Base-by-base conservation (phyloP, 2,329 filamentous ascomycete genomes). In the Fusarium coicis region DNA sequence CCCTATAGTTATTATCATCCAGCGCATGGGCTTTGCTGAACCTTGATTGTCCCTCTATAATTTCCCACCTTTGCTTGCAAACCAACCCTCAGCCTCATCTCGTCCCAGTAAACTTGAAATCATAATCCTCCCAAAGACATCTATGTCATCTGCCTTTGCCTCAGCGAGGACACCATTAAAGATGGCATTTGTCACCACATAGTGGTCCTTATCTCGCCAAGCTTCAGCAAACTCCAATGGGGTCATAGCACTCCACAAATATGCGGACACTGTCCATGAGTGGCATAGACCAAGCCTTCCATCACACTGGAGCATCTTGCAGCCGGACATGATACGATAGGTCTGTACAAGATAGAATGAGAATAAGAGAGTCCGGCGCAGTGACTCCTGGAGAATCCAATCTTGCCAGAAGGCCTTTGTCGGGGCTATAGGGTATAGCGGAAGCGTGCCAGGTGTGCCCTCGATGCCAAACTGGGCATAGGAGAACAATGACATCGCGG, bases 371-470 rank as follows among this genome's bases (percentile, higher is more conserved):
- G 88, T 90, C 21, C 88, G 85, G 5, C 87, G 83, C 2, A 84
- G 80, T 1, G 87, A 89, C 74, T 90, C 88, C 16, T 87, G 83
- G 26, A 89, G 80, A 6, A 88, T 79, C 86, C 86, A 90, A 4
- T 82, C 80, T 12, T 79, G 76, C 88, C 88, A 90, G 49, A 86
- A 86, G 1, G 80, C 71, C 23, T 80, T 82, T 3, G 83, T 83
- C 1, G 83, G 80, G 15, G 81, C 82, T 7, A 87, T 74, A 1
- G 84, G 80, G 63, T 79, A 79, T 21, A 81, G 55, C 14, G 77
- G 78, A 10, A 84, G 67, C 0, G 79, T 60, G 0, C 56, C 64
- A 1, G 53, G 57, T 9, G 68, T 47, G 11, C 61, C 53, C 8
- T 73, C 68, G n/a, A 73, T 49, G 14, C 81, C 77, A 63, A 82